phyloP scores from a whole-genome alignment of 2,329 filamentous ascomycete genomes.

The Uncinocarpus reesii region DNA sequence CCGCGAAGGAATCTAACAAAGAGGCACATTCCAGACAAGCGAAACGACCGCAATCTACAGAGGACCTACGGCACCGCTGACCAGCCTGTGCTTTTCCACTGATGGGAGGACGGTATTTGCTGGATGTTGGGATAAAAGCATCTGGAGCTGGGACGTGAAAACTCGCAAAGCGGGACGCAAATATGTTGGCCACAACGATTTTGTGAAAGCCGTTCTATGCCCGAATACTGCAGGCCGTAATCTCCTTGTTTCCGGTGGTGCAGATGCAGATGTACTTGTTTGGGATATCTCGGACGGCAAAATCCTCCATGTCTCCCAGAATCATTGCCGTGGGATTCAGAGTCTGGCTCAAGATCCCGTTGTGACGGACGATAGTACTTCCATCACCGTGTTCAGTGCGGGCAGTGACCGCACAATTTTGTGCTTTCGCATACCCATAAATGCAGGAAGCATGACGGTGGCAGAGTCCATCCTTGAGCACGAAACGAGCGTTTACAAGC shows the following conservation, averaged over 20 bases:
- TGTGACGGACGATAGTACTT: slow-evolving; percentile 36
- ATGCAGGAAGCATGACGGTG: slow-evolving; percentile 42
- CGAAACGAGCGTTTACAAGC: slow-evolving; percentile 78
- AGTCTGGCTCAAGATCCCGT: slow-evolving; percentile 65
- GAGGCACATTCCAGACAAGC: slow-evolving; percentile 29
- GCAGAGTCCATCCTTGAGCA: slow-evolving; percentile 61
- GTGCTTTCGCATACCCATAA: slow-evolving; percentile 42
- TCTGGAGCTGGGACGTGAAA: slow-evolving; percentile 72
- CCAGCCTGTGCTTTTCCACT: slow-evolving; percentile 58
- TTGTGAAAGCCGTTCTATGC: slow-evolving; percentile 71
- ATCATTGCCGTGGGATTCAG: slow-evolving; percentile 67
- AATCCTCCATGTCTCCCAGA: slow-evolving; percentile 66
- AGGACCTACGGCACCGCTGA: slow-evolving; percentile 70
- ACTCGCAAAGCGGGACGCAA: slow-evolving; percentile 46
- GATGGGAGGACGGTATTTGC: slow-evolving; percentile 58
- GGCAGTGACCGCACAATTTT: slow-evolving; percentile 73
- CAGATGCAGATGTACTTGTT: slow-evolving; percentile 70
- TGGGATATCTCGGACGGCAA: slow-evolving; percentile 64
- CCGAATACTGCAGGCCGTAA: slow-evolving; percentile 52
- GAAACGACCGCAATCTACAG: slow-evolving; percentile 47
- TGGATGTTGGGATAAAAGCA: slow-evolving; percentile 85
- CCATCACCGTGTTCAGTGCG: slow-evolving; percentile 60
- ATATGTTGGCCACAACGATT: slow-evolving; percentile 74
- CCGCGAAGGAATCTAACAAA: slow-evolving; percentile 2
- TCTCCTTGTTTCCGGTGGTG: slow-evolving; percentile 60